Evolutionary conservation across 139 green algal genomes (phyloP), one percentile per base, ranked within the genome.

Genomic region (Chlamydomonas applanata): DNA sequence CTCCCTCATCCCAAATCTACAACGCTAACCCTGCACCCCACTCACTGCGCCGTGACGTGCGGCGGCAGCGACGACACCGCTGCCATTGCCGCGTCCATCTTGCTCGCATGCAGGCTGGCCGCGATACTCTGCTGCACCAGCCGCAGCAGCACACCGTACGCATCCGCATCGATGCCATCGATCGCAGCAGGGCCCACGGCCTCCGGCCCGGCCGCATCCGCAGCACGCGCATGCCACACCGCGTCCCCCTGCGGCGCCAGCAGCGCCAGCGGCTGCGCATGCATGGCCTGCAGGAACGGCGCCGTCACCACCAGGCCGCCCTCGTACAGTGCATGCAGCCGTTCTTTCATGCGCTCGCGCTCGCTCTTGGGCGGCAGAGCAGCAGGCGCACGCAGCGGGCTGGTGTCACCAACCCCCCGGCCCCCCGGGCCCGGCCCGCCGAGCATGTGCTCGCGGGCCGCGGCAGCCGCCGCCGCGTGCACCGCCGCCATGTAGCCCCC

Each of bases 221-320:
- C 40, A 19, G 40, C 40, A 11, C 40, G 40, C 40, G 7, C 40
- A 49, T 49, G 40, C 40, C 40, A 49, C 40, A 49, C 40, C 7
- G 40, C 40, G 40, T 49, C 40, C 7, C 53, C 20, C 53, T 14
- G 5, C 11, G 64, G 56, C 32, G 72, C 63, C 44, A 97, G 80
- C 62, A 96, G 81, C 27, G 88, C 82, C 19, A 92, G 62, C 5
- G 93, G 89, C 36, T 84, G 82, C 13, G 86, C 85, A 66, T 91
- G 61, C 4, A 67, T 77, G 11, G 92, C 93, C 1, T 56, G 71
- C n/a, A 97, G 79, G 72, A 96, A 95, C 30, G 93, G 92, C 25
- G 96, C 61, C 19, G 92, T 89, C n/a, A 96, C 80, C 2, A 97
- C 84, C 25, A 87, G 76, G 25, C 91, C 91, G 52, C 90, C 82